phyloP scores from a whole-genome alignment of 192 early-diverging fungal genomes.

The Linnemannia exigua region DNA sequence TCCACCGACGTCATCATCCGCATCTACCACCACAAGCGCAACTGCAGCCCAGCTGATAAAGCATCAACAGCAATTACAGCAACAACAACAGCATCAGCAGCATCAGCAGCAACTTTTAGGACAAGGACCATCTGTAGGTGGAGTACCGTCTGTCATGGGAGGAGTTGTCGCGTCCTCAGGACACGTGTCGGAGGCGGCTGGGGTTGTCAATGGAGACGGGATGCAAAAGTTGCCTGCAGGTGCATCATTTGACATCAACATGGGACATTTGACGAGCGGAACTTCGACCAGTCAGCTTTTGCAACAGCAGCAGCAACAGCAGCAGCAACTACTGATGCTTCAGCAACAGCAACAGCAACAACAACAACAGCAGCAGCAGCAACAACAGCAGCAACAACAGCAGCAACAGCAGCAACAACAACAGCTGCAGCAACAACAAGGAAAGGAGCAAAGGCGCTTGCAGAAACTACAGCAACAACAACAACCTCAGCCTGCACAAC shows the following conservation, averaged over 20 bases:
- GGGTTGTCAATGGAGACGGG: neutral
- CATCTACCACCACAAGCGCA: neutral
- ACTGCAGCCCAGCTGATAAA: neutral
- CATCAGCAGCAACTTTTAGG: slow-evolving; percentile 16
- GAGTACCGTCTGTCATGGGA: neutral
- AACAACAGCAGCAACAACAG: slow-evolving; percentile 20
- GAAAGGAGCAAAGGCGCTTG: slow-evolving; percentile 31
- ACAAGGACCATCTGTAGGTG: neutral
- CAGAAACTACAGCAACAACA: slow-evolving; percentile 18
- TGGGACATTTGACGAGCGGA: neutral
- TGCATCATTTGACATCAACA: neutral
- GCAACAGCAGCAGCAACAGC: slow-evolving; percentile 23
- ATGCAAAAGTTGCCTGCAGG: neutral
- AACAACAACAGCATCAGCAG: slow-evolving; percentile 23
- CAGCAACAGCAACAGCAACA: slow-evolving; percentile 15
- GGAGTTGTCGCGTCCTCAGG: neutral
- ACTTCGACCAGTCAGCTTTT: neutral
- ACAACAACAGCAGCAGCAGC: slow-evolving; percentile 1
- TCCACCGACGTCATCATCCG: neutral
- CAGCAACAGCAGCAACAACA: slow-evolving; percentile 29
- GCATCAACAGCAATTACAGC: no score
- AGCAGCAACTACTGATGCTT: slow-evolving; percentile 10
- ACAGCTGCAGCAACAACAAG: slow-evolving; percentile 25
- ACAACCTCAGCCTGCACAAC: slow-evolving; percentile 10
- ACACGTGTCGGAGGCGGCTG: neutral